Percentiles rank a stretch among this genome's conserved stretches.
These are phyloP conservation scores for Aureobasidium subglaciale DNA, from an alignment of 2,329 filamentous ascomycete species.

Conservation along the genomic window DNA sequence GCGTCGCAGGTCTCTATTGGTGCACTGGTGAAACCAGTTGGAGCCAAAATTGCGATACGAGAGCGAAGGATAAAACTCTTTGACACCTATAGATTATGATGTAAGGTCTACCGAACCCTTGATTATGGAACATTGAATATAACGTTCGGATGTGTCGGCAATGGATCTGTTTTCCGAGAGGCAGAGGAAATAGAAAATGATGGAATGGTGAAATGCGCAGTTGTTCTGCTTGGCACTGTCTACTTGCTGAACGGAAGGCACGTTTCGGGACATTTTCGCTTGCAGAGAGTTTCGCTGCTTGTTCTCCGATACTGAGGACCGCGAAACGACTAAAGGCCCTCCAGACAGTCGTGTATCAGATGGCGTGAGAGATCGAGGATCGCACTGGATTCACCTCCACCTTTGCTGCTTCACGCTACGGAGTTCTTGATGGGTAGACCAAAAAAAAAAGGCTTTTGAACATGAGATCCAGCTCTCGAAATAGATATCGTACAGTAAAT, in stretches of 20 bases:
- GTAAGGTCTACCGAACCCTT: neutral
- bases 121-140: neutral
- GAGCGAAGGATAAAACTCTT: slow-evolving; percentile 8
- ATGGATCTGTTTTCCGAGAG: neutral
- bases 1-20: neutral
- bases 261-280: neutral
- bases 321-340: neutral
- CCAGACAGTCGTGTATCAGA: slow-evolving; percentile 1
- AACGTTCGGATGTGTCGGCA: neutral
- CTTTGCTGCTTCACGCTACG: neutral
- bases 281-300: neutral
- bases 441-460: slow-evolving; percentile 9
- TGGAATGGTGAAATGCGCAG: no score
- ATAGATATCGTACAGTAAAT: slow-evolving; percentile 15
- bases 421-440: neutral
- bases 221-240: neutral
- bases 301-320: neutral
- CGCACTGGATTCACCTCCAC: neutral
- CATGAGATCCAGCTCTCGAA: slow-evolving; percentile 6
- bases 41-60: slow-evolving; percentile 7
- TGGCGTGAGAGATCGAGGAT: neutral
- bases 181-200: neutral
- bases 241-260: neutral
- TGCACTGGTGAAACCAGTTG: slow-evolving; percentile 7
- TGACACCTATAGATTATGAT: slow-evolving; percentile 1